Evolutionary conservation across 495 filamentous ascomycete genomes (phyloP), one percentile per base, ranked within the genome.

Genomic region (Evernia prunastri): DNA sequence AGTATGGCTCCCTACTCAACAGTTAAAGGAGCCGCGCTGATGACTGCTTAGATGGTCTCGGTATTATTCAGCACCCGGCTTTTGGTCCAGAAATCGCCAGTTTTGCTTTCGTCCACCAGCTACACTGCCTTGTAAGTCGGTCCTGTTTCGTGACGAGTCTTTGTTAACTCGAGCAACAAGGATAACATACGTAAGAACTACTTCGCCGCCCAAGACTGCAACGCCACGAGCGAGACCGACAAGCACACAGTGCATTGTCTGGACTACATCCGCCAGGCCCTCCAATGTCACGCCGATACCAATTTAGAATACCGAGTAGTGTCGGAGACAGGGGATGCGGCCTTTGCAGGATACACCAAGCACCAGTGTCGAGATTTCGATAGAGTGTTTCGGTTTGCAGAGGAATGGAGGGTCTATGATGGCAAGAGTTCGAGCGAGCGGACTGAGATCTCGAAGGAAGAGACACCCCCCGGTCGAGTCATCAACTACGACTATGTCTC

Each of bases 251-350:
- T 43, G 25, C 70, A 73, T 62, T 73, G 73, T 45, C 64, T 74
- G n/a, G 67, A 70, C 29, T 70, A 72, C 56, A 40, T 74, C 27
- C 71, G 73, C 17, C 69, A 71, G 49, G 54, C 67, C 0, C 51
- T 73, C 49, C 70, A 73, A 63, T 72, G 73, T 56, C 37, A 63
- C 20, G 66, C 63, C 13, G 68, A 72, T 42, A 68, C 70, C 0
- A 70, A 69, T 63, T 40, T 68, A 3, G 65, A 70, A 20, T 40
- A 9, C 15, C 31, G 27, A 27, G 29, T 23, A n/a, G n/a, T 39
- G 25, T 25, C 9, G 13, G 54, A n/a, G 18, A 64, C 43, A 18
- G 54, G 56, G 18, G 47, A 51, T 6, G 20, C 27, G 25, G 33
- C 27, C 15, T 27, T 29, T n/a, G 25, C 56, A 27, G 56, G 56